Evolutionary conservation across 2,329 filamentous ascomycete genomes (phyloP), one percentile per base, ranked within the genome.

Genomic region (Ophiostoma perfectum): DNA sequence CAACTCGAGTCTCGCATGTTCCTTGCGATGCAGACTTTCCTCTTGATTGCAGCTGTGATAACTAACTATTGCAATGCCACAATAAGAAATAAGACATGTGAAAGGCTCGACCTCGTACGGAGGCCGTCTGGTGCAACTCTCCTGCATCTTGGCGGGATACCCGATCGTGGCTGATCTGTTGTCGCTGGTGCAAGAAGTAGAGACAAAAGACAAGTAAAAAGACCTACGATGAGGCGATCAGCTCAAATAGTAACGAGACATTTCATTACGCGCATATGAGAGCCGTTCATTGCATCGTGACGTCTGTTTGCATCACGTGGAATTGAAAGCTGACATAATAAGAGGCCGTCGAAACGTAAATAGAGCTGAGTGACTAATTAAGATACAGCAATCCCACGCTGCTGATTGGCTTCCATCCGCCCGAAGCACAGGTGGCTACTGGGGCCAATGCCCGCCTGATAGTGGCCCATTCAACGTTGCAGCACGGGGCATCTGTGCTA

Each of bases 101-200:
- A 27, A 27, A 27, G 27, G 27, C 27, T 27, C 27, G 27, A 27
- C 27, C 27, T 27, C 27, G 27, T 27, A 27, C 27, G 27, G 27
- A 27, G 27, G 55, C 27, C 49, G 55, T 38, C 55, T 60, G 55
- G 55, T 58, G 52, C 38, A 39, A 60, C 27, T 38, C 27, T 38
- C 9, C 12, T 55, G 55, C 55, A 60, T 60, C 55, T 60, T 38
- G 55, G 55, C 55, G 55, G 27, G 27, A 58, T 58, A 60, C 55
- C 36, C 49, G 7, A 38, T 12, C 11, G 55, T 60, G 55, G 55
- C 55, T 60, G 11, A 60, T 36, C 27, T 60, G 11, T 60, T 18
- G 55, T 27, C 27, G 27, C 55, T 45, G 42, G 4, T 45, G 27
- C 27, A 27, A 27, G 27, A 27, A 27, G 27, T 27, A 27, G 27